A percentile compares a stretch with the other conserved stretches of the same genome.
Conservation (phyloP, 768 basidiomycete genomes). For the Termitomyces sp. region DNA sequence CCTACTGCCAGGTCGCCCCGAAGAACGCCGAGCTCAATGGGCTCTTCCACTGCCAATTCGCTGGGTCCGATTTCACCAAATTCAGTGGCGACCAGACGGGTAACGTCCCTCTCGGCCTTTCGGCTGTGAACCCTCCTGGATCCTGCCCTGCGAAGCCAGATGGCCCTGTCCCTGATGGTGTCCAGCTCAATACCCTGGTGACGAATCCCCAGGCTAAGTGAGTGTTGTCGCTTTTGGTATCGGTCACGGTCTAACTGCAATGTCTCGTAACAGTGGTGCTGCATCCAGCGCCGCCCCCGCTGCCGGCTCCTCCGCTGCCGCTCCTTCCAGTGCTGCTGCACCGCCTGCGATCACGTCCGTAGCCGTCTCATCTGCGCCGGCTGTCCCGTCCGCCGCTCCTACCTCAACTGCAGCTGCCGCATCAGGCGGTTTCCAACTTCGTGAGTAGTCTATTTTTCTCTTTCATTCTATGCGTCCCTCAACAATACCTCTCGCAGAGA, state of each 20-base stretch:
- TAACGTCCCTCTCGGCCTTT: slow-evolving; percentile 45
- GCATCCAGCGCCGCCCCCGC: not conserved
- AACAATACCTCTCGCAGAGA: slow-evolving; percentile 5
- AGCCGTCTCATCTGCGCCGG: not conserved
- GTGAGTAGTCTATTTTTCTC: not conserved
- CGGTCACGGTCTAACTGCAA: too few relatives aligned
- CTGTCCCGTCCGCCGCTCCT: not conserved
- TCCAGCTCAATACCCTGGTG: slow-evolving; percentile 38
- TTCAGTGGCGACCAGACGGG: slow-evolving; percentile 44
- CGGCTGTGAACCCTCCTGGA: slow-evolving; percentile 40
- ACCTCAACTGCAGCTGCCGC: not conserved
- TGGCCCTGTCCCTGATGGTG: slow-evolving; percentile 45
- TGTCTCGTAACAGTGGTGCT: not conserved
- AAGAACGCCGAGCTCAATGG: slow-evolving; percentile 48
- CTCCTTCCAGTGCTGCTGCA: not conserved
- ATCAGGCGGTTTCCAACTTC: slow-evolving; percentile 10
- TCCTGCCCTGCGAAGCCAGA: slow-evolving; percentile 45
- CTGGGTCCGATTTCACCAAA: slow-evolving; percentile 37
- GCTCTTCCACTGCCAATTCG: slow-evolving; percentile 55
- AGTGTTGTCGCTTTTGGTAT: not conserved
- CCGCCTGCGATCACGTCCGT: not conserved
- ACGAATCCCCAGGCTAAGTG: slow-evolving; percentile 29
- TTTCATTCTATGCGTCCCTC: too few relatives aligned
- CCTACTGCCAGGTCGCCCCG: slow-evolving; percentile 50
- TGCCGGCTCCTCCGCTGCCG: not conserved